These are phyloP conservation scores for Ceratobasidium sp. DNA, from an alignment of 1,284 basidiomycete genomes.

Conservation along the genomic window DNA sequence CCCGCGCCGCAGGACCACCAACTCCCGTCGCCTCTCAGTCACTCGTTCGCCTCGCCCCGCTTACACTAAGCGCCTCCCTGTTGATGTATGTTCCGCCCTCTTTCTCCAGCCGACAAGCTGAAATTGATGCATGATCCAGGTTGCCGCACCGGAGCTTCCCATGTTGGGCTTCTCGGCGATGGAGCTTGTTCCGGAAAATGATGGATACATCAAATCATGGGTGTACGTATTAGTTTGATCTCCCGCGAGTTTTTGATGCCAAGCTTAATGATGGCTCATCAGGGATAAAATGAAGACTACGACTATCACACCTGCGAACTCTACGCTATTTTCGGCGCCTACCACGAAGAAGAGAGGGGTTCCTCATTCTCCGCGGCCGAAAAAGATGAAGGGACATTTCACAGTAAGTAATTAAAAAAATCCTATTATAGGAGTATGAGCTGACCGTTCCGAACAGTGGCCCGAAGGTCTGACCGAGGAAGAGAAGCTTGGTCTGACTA, in stretches of 20 bases:
- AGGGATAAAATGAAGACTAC: slow-evolving; percentile 37
- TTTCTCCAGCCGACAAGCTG: not conserved
- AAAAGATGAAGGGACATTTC: slow-evolving; percentile 32
- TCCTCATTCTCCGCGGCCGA: slow-evolving; percentile 20
- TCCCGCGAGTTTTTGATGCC: not conserved
- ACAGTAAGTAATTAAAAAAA: not conserved
- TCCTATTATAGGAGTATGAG: not conserved
- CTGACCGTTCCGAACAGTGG: slow-evolving; percentile 18
- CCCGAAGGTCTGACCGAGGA: slow-evolving; percentile 20
- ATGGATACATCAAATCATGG: slow-evolving; percentile 19
- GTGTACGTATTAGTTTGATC: slow-evolving; percentile 18
- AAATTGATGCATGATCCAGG: not conserved
- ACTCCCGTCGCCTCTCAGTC: slow-evolving; percentile 8
- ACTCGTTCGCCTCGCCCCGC: slow-evolving; percentile 33
- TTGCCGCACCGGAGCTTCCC: slow-evolving; percentile 25
- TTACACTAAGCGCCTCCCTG: slow-evolving; percentile 16
- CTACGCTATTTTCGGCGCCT: slow-evolving; percentile 18
- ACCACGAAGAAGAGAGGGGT: not conserved
- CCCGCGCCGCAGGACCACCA: slow-evolving; percentile 5
- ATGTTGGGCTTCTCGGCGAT: slow-evolving; percentile 39
- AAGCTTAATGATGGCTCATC: not conserved
- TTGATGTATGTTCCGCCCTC: slow-evolving; percentile 19
- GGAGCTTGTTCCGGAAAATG: slow-evolving; percentile 12
- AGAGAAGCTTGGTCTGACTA: slow-evolving; percentile 30
- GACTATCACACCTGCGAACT: slow-evolving; percentile 31